Evolutionary conservation across 2,329 filamentous ascomycete genomes (phyloP).

Genomic region (Seiridium cupressi): DNA sequence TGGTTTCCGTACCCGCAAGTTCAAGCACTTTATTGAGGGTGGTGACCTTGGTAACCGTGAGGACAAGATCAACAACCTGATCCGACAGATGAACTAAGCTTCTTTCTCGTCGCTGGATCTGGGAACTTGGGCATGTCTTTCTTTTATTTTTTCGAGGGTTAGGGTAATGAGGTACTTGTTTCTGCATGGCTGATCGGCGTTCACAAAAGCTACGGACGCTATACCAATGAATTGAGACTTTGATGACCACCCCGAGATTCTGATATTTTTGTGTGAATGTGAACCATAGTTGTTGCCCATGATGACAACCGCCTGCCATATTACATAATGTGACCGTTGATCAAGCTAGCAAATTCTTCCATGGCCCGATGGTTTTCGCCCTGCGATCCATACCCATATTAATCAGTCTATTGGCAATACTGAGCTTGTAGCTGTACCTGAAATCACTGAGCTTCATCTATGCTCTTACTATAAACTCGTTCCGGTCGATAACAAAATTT

Average conservation of each 20-base stretch:
- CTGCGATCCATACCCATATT: too few species aligned
- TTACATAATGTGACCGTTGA: too few species aligned
- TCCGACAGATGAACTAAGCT: slow-evolving; percentile 96
- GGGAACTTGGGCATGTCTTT: slow-evolving; percentile 9
- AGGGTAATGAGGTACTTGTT: slow-evolving; percentile 29
- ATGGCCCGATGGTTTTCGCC: too few species aligned
- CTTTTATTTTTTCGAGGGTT: slow-evolving; percentile 12
- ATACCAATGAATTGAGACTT: slow-evolving; percentile 32
- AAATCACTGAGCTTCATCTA: too few species aligned
- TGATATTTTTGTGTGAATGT: not conserved
- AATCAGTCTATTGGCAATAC: too few species aligned
- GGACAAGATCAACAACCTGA: slow-evolving; percentile 93
- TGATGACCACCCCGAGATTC: slow-evolving; percentile 22
- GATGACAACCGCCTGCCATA: not conserved
- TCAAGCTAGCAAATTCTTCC: too few species aligned
- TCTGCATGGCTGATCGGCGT: slow-evolving; percentile 32
- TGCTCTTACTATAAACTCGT: too few species aligned
- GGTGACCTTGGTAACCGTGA: slow-evolving; percentile 98
- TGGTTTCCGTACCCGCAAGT: slow-evolving; percentile 95
- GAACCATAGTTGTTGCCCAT: not conserved
- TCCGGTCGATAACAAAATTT: too few species aligned
- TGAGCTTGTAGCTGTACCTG: too few species aligned
- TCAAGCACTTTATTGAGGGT: slow-evolving; percentile 98
- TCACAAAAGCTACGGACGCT: slow-evolving; percentile 26
- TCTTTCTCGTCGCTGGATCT: slow-evolving; percentile 19